Conservation (phyloP, 2,329 filamentous ascomycete genomes). For the Lecanicillium sp. region DNA sequence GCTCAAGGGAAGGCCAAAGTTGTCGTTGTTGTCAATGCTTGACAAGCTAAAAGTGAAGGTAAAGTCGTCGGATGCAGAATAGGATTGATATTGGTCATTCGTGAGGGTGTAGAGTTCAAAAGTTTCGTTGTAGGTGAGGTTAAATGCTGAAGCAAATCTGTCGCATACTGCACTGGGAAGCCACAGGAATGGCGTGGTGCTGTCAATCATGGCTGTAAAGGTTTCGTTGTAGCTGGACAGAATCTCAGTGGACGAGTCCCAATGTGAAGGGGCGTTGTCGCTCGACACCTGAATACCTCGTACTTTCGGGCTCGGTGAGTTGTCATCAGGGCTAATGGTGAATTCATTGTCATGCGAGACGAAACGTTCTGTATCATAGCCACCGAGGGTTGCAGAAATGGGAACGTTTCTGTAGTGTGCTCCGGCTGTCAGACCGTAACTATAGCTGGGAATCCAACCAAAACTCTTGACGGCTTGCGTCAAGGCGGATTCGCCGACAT, state of each 20-base stretch:
- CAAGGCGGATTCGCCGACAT: constrained; percentile 41
- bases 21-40: constrained; percentile 43
- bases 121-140: constrained; percentile 55
- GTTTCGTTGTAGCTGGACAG: constrained; percentile 38
- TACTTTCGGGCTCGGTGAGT: constrained; percentile 51
- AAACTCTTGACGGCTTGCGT: constrained; percentile 49
- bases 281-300: constrained; percentile 42
- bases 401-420: constrained; percentile 52
- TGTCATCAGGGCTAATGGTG: constrained; percentile 42
- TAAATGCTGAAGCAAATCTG: constrained; percentile 54
- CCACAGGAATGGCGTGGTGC: constrained; percentile 56
- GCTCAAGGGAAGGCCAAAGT: constrained; percentile 40
- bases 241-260: constrained; percentile 27
- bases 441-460: constrained; percentile 59
- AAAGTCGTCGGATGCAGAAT: constrained; percentile 32
- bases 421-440: constrained; percentile 69
- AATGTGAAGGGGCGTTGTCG: constrained; percentile 23
- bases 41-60: constrained; percentile 50
- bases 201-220: constrained; percentile 50
- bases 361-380: constrained; percentile 58
- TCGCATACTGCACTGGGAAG: constrained; percentile 53
- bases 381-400: constrained; percentile 58
- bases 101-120: constrained; percentile 58
- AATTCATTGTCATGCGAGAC: constrained; percentile 53
- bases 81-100: constrained; percentile 44